Percentiles rank a stretch among this genome's conserved stretches.
phyloP scores from a whole-genome alignment of 805 yeast species.

The Teunomyces lycoperdinae region DNA sequence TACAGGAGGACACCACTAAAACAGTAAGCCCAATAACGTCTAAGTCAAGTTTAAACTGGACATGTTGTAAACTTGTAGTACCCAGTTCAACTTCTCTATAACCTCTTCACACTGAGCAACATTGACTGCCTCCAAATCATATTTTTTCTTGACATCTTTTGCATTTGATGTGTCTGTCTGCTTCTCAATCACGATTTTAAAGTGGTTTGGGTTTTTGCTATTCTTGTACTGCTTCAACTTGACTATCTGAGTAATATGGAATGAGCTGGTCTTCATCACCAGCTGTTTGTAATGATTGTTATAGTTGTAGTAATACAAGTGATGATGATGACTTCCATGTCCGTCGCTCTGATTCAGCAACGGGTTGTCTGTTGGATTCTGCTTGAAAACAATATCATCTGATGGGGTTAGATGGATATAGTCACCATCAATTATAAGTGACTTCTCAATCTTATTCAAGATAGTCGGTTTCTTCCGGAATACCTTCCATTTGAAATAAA shows the following conservation, averaged over 20 bases:
- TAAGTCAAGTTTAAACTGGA: neutral
- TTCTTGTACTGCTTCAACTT: slow-evolving; percentile 68
- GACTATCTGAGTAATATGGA: slow-evolving; percentile 76
- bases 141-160: slow-evolving; percentile 67
- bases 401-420: slow-evolving; percentile 86
- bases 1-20: neutral
- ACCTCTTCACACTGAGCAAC: slow-evolving; percentile 67
- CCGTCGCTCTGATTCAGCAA: slow-evolving; percentile 11
- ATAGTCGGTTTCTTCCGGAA: slow-evolving; percentile 88
- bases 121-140: slow-evolving; percentile 77
- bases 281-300: slow-evolving; percentile 56
- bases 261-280: slow-evolving; percentile 76
- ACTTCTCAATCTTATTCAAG: slow-evolving; percentile 74
- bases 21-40: neutral
- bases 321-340: slow-evolving; percentile 27
- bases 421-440: slow-evolving; percentile 90
- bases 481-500: slow-evolving; percentile 81
- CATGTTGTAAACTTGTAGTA: slow-evolving; percentile 53
- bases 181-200: slow-evolving; percentile 67
- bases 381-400: slow-evolving; percentile 56
- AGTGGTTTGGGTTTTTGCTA: slow-evolving; percentile 66
- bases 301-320: slow-evolving; percentile 38
- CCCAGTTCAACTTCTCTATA: slow-evolving; percentile 61
- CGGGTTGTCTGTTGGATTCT: slow-evolving; percentile 31
- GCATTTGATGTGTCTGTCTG: slow-evolving; percentile 22